Evolutionary conservation across 345 rosid genomes (phyloP), one percentile per base, ranked within the genome.

Genomic region (Acer saccharum): DNA sequence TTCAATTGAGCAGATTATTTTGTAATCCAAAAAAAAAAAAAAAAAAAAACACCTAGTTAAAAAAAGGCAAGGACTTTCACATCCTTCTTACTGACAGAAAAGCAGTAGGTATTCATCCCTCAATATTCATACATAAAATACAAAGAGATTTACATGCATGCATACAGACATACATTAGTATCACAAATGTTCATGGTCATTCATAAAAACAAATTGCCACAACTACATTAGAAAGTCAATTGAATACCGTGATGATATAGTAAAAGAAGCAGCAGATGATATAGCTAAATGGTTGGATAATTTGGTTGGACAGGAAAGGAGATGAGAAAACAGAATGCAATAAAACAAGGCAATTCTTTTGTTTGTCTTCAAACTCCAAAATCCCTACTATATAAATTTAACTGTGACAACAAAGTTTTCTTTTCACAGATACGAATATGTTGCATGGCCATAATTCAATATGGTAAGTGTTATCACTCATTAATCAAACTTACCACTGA

Each of bases 401-500:
- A 41, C 20, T 67, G 46, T 65, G 69, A 65, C n/a, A n/a, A 52
- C 17, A 1, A 1, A 54, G 6, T 54, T 54, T 13, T 16, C 6
- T n/a, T 20, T 67, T 67, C 25, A 67, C 16, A 41, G 8, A 67
- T 39, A 67, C 2, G 50, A 67, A 35, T 12, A 66, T 41, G 39
- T 48, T 69, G 27, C 32, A 7, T 14, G 11, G 55, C 27, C 63
- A 29, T 27, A 54, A 10, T 71, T 20, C 9, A 1, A 71, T 25
- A 44, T 4, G 27, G 17, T 48, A 74, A 20, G 2, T 11, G 29
- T 54, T 20, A 55, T 55, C 6, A 25, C 35, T 8, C 65, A 65
- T 75, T 65, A 52, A 66, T 48, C 29, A 76, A 48, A 50, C 87
- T 78, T 81, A 94, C 95, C 94, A 87, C 35, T 94, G 98, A 44